These are phyloP conservation scores for Candida wancherniae DNA, from an alignment of 805 yeast species.

Conservation along the genomic window DNA sequence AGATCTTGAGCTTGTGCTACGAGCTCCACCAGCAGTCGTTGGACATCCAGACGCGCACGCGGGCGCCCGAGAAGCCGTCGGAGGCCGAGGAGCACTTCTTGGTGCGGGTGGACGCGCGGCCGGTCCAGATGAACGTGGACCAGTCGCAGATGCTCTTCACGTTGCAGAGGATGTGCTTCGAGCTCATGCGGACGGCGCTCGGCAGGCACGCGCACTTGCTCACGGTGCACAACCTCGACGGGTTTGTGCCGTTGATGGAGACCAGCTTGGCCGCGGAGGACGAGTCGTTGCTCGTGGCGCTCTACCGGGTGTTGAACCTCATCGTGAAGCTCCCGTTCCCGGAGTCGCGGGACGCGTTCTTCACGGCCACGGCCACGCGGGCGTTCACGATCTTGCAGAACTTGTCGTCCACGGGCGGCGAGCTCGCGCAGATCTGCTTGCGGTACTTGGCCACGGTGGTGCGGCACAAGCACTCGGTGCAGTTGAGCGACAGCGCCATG, in stretches of 20 bases:
- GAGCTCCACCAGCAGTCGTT: conserved; percentile 60
- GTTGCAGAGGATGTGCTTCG: conserved; percentile 72
- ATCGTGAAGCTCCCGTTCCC: conserved; percentile 61
- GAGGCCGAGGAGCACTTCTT: conserved; percentile 61
- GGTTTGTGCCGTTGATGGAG: conserved; percentile 71
- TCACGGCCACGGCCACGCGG: conserved; percentile 57
- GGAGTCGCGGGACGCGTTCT: conserved; percentile 44
- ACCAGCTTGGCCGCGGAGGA: conserved; percentile 57
- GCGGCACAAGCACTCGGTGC: conserved; percentile 61
- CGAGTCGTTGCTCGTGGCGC: conserved; percentile 71
- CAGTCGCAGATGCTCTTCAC: conserved; percentile 53
- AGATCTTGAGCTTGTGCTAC: conserved; percentile 65
- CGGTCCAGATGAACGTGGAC: conserved; percentile 49
- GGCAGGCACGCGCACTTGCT: conserved; percentile 57
- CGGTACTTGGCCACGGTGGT: conserved; percentile 68
- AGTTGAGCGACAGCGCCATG: conserved; percentile 64
- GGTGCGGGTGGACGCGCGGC: conserved; percentile 65
- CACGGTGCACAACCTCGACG: conserved; percentile 56
- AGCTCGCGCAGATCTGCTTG: conserved; percentile 74
- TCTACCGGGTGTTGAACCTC: conserved; percentile 58
- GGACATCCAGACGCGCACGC: conserved; percentile 1
- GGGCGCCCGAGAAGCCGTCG: conserved; percentile 20
- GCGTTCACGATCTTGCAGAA: conserved; percentile 64
- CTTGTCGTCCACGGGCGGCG: conserved; percentile 72
- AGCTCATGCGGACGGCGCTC: conserved; percentile 67